Conservation (phyloP, 73 alveolate genomes). For the Symbiodinium natans region DNA sequence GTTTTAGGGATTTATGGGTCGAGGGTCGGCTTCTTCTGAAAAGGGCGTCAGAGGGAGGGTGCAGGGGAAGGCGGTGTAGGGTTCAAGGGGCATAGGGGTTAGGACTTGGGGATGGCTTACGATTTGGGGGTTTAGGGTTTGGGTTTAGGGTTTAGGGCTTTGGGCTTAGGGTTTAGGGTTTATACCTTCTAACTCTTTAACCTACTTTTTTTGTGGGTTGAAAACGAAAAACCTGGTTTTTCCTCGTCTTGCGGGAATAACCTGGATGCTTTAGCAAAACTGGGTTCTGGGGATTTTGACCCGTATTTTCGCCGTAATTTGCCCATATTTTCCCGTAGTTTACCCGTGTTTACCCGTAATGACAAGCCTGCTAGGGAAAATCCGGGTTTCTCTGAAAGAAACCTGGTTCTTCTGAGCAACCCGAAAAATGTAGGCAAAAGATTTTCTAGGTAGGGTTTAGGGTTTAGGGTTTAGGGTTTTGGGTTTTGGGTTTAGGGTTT, state of each 20-base stretch:
- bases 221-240: no score
- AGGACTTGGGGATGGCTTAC: neutral
- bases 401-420: no score
- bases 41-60: no score
- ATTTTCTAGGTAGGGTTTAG: neutral
- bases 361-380: no score
- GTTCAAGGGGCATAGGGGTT: neutral
- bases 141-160: neutral
- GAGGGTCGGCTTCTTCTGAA: no score
- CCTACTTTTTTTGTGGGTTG: no score
- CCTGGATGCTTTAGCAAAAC: neutral
- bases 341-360: no score
- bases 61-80: neutral
- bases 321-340: no score
- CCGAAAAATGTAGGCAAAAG: neutral
- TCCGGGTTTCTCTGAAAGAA: no score
- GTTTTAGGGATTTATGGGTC: neutral
- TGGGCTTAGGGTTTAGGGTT: neutral
- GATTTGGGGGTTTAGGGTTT: neutral
- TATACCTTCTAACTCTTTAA: no score
- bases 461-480: neutral
- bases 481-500: neutral
- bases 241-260: no score
- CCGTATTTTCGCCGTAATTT: no score
- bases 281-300: neutral